phyloP scores from a whole-genome alignment of 768 basidiomycete genomes.

The Gautieria morchelliformis region DNA sequence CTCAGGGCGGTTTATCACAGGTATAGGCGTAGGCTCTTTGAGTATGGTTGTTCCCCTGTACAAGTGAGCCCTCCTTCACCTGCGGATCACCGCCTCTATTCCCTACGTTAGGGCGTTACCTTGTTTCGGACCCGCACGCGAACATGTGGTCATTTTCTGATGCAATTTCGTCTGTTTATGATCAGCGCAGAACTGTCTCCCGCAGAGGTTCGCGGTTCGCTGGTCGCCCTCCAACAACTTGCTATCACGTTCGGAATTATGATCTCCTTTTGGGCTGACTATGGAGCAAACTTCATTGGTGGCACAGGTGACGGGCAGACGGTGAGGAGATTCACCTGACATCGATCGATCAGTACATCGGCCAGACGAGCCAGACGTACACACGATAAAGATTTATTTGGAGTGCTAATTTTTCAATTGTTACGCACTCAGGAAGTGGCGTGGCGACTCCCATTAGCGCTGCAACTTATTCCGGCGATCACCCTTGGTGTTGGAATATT shows the following conservation, averaged over 20 bases:
- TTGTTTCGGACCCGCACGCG: not conserved
- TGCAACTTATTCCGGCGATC: slow-evolving; percentile 67
- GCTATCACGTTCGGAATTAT: slow-evolving; percentile 77
- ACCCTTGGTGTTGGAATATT: slow-evolving; percentile 61
- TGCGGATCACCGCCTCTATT: not conserved
- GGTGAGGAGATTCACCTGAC: not conserved
- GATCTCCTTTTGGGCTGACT: slow-evolving; percentile 43
- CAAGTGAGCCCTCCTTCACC: slow-evolving; percentile 27
- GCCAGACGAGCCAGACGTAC: no score
- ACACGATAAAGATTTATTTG: no score
- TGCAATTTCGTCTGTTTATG: not conserved
- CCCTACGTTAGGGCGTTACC: no score
- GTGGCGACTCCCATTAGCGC: slow-evolving; percentile 65
- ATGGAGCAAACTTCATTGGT: slow-evolving; percentile 60
- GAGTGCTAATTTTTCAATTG: slow-evolving; percentile 15
- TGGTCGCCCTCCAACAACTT: slow-evolving; percentile 75
- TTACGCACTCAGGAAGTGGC: slow-evolving; percentile 42
- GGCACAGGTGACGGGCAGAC: slow-evolving; percentile 43
- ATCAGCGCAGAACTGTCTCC: slow-evolving; percentile 50
- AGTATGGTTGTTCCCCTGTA: slow-evolving; percentile 80
- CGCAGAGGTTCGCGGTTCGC: slow-evolving; percentile 71
- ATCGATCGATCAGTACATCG: no score
- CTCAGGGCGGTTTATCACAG: slow-evolving; percentile 60
- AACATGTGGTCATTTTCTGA: not conserved
- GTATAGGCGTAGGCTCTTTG: slow-evolving; percentile 72